Percentiles rank a stretch among this genome's conserved stretches.
Evolutionary conservation across 2,329 filamentous ascomycete species (phyloP).

Genomic region (Colletotrichum cordylinicola): DNA sequence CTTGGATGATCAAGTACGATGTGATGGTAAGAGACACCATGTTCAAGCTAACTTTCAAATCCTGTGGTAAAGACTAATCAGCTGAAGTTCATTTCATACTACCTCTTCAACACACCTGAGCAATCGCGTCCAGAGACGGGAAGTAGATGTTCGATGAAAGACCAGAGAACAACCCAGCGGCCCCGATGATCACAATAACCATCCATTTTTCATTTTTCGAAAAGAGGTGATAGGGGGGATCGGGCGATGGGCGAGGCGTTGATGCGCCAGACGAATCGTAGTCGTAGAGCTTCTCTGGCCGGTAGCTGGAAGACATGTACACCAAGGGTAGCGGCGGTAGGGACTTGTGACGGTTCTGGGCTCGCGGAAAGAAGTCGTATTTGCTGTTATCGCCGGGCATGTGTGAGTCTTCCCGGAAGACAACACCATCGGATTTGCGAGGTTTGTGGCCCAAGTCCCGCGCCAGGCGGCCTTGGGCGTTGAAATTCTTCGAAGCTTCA

Average conservation of each 20-base stretch:
- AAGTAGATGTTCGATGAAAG: conserved; percentile 58
- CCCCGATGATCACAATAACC: conserved; percentile 53
- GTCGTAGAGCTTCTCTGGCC: not conserved
- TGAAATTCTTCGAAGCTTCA: not conserved
- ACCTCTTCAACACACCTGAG: conserved; percentile 27
- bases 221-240: conserved; percentile 38
- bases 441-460: not conserved
- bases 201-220: conserved; percentile 44
- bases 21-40: conserved; percentile 47
- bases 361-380: not conserved
- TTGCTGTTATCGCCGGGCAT: not conserved
- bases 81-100: not conserved
- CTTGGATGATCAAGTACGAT: conserved; percentile 56
- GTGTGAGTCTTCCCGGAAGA: not conserved
- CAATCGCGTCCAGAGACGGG: conserved; percentile 45
- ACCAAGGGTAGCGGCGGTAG: not conserved
- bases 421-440: not conserved
- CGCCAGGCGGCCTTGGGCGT: not conserved
- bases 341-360: not conserved
- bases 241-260: not conserved
- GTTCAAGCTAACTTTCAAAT: conserved; percentile 33
- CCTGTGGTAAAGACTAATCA: conserved; percentile 17
- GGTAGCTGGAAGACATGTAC: not conserved
- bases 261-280: not conserved
- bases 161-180: conserved; percentile 59